phyloP scores from a whole-genome alignment of 495 filamentous ascomycete species.

The Podospora fimiseda region DNA sequence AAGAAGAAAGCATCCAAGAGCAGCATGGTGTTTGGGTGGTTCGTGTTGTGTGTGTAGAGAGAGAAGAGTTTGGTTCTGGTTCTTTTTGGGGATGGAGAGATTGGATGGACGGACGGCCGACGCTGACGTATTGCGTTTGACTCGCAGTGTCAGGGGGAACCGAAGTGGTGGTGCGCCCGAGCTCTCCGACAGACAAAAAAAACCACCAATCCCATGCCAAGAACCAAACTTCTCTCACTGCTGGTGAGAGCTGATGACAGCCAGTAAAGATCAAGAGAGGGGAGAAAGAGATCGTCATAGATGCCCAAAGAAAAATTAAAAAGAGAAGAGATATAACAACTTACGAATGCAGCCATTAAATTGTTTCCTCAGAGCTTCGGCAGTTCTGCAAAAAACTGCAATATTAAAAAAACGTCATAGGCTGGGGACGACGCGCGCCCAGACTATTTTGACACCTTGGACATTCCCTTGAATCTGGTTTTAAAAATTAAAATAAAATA shows the following conservation, averaged over 20 bases:
- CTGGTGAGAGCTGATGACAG: too few species aligned
- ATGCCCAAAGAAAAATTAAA: slow-evolving; percentile 1
- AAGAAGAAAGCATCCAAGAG: neutral
- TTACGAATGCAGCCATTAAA: slow-evolving; percentile 47
- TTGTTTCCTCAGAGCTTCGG: neutral
- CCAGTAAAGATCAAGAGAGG: neutral
- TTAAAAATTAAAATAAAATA: too few species aligned
- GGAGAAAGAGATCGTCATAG: too few species aligned
- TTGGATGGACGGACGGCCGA: too few species aligned
- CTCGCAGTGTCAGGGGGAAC: neutral
- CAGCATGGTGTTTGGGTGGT: slow-evolving; percentile 6
- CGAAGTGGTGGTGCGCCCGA: neutral
- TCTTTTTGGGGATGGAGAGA: neutral
- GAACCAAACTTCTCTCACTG: too few species aligned
- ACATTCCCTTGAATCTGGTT: too few species aligned
- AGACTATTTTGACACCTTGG: too few species aligned
- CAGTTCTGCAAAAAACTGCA: neutral
- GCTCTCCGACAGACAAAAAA: too few species aligned
- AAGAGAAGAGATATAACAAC: slow-evolving; percentile 17
- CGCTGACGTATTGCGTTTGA: slow-evolving; percentile 3
- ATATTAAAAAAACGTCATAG: too few species aligned
- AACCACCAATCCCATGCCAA: too few species aligned
- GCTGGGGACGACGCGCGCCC: too few species aligned
- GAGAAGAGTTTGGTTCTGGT: neutral
- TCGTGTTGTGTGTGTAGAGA: neutral